These are phyloP conservation scores for Sporothrix euskadiensis DNA, from an alignment of 2,329 filamentous ascomycete genomes.

Conservation along the genomic window DNA sequence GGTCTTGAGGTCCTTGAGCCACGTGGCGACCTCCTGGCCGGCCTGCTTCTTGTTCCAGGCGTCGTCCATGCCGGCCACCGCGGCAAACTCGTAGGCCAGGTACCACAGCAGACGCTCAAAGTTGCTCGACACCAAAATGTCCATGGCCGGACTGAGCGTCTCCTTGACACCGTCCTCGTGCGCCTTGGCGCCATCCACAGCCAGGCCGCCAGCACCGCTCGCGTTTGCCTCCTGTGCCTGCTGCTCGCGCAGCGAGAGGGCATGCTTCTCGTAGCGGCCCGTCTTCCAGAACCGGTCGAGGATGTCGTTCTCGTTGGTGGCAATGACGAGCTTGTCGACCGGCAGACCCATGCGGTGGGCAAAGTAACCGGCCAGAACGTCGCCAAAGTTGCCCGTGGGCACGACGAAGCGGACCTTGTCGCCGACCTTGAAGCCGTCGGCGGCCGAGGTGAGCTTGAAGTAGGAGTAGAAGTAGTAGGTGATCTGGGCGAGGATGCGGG, in stretches of 20 bases:
- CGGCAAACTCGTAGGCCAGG: slow-evolving; percentile 69
- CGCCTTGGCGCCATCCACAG: slow-evolving; percentile 12
- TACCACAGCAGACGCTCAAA: slow-evolving; percentile 97
- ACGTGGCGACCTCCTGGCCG: slow-evolving; percentile 72
- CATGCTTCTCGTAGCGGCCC: slow-evolving; percentile 84
- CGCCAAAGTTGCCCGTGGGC: slow-evolving; percentile 91
- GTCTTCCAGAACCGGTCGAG: slow-evolving; percentile 93
- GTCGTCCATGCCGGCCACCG: slow-evolving; percentile 60
- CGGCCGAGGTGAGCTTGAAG: slow-evolving; percentile 70
- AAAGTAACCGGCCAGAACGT: slow-evolving; percentile 92
- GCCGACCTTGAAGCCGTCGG: slow-evolving; percentile 60
- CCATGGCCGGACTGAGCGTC: slow-evolving; percentile 94
- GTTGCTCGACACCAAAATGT: slow-evolving; percentile 94
- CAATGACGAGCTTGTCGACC: slow-evolving; percentile 78
- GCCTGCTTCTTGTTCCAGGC: slow-evolving; percentile 67
- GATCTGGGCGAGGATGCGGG: slow-evolving; percentile 92
- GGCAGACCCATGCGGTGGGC: slow-evolving; percentile 64
- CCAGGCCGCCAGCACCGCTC: slow-evolving; percentile 39
- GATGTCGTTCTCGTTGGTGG: slow-evolving; percentile 98
- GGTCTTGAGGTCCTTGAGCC: slow-evolving; percentile 78
- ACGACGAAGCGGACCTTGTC: slow-evolving; percentile 82
- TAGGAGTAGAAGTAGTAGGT: slow-evolving; percentile 97
- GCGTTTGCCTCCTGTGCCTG: slow-evolving; percentile 42
- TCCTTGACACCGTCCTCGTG: slow-evolving; percentile 69
- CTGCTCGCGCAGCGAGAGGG: slow-evolving; percentile 35